Evolutionary conservation across 2,329 filamentous ascomycete species (phyloP), one percentile per base, ranked within the genome.

Genomic region (Penicillium freii): DNA sequence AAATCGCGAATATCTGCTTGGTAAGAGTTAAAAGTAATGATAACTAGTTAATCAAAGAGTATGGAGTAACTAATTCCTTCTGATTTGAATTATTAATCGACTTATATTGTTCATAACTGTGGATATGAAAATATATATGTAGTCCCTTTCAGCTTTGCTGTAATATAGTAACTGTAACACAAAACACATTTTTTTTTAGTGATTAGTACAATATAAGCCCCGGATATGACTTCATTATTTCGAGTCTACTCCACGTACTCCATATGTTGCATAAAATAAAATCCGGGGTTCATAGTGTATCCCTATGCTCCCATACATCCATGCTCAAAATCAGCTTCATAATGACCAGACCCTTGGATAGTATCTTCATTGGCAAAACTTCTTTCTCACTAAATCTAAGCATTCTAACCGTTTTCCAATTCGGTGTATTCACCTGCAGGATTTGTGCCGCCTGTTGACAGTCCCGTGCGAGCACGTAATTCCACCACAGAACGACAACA

Each of bases 401-500:
- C 1, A 27, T 42, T 23, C 5, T 29, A 23, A 23, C 19, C 15
- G 10, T 8, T 44, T 39, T 39, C 25, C n/a, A 39, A 21, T 10
- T 40, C 21, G 3, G 29, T 13, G 9, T 19, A 29, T 27, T 34
- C 7, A 6, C 21, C 5, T 38, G 13, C 7, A 47, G 31, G 21
- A 11, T n/a, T 42, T 56, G 43, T 51, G 52, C 48, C 42, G 51
- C 39, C 21, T 52, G 1, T 6, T 36, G 15, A n/a, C 21, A 36
- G 49, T 51, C 47, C 63, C 64, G 63, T 67, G 67, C 65, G 62
- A 72, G 70, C 70, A 73, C 70, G 70, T 71, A 70, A 73, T 72
- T 43, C 31, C 54, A 44, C 51, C 47, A 42, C 47, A 62, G 43
- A 62, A 66, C 62, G 27, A 55, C 68, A 69, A 67, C 70, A 72